phyloP scores from a whole-genome alignment of 176 grass and related monocot genomes.

The Rhipidocladum racemiflorum region DNA sequence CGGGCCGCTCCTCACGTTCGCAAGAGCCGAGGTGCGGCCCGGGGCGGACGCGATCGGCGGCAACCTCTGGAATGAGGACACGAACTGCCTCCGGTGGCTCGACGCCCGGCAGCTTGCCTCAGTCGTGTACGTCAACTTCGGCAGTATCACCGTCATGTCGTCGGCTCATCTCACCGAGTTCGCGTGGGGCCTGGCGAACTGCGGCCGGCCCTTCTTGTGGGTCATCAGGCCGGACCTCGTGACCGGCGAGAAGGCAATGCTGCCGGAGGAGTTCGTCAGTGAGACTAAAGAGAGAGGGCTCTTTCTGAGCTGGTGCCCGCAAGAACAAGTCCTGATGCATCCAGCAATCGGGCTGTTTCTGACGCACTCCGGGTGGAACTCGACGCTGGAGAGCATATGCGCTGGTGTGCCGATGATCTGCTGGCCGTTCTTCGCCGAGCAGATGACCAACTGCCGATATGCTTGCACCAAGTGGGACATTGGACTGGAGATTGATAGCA shows the following conservation, averaged over 20 bases:
- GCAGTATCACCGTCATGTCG: slow-evolving; percentile 66
- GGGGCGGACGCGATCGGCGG: slow-evolving; percentile 23
- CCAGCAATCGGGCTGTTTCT: slow-evolving; percentile 31
- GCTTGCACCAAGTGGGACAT: slow-evolving; percentile 46
- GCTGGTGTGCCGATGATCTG: slow-evolving; percentile 58
- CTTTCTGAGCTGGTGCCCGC: slow-evolving; percentile 54
- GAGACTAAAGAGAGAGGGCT: slow-evolving; percentile 35
- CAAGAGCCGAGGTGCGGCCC: not conserved
- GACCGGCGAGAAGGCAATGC: slow-evolving; percentile 12
- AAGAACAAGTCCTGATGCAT: slow-evolving; percentile 50
- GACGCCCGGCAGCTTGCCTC: slow-evolving; percentile 23
- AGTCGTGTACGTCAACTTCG: slow-evolving; percentile 84
- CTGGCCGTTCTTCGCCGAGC: slow-evolving; percentile 81
- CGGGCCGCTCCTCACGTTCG: slow-evolving; percentile 43
- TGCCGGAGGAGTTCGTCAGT: slow-evolving; percentile 33
- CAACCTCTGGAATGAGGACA: slow-evolving; percentile 71
- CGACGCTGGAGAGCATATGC: slow-evolving; percentile 37
- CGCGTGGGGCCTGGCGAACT: slow-evolving; percentile 20
- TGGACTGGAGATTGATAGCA: slow-evolving; percentile 50
- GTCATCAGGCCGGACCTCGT: slow-evolving; percentile 50
- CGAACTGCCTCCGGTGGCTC: slow-evolving; percentile 56
- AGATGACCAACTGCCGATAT: slow-evolving; percentile 52
- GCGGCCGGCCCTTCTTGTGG: slow-evolving; percentile 55
- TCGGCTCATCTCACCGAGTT: not conserved
- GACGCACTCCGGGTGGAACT: slow-evolving; percentile 4